Evolutionary conservation across 768 basidiomycete species (phyloP).

Genomic region (Termitomyces sp.): DNA sequence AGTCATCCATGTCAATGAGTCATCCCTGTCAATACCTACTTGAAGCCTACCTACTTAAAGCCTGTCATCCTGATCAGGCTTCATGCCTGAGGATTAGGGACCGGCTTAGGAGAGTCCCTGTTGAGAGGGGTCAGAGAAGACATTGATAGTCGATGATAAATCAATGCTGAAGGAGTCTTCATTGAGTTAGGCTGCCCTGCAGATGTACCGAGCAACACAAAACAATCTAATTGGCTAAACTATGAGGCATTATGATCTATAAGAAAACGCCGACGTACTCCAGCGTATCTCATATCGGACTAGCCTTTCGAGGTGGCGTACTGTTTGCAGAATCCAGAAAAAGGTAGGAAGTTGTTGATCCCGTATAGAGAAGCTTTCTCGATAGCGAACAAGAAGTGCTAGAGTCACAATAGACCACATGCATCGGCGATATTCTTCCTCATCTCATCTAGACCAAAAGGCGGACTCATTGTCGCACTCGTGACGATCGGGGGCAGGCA

Average conservation of each 20-base stretch:
- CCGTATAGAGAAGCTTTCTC: background rate
- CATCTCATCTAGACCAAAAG: slow-evolving; percentile 55
- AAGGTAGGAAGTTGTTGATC: background rate
- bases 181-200: background rate
- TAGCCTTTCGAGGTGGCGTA: background rate
- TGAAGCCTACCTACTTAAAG: background rate
- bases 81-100: background rate
- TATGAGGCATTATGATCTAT: background rate
- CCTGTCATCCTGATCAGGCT: background rate
- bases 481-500: slow-evolving; percentile 69
- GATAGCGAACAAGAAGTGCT: background rate
- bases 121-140: background rate
- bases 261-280: background rate
- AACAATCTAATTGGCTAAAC: background rate
- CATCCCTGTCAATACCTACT: background rate
- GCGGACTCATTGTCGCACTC: slow-evolving; percentile 41
- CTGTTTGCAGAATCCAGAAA: background rate
- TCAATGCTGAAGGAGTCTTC: background rate
- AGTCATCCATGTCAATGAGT: background rate
- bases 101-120: background rate
- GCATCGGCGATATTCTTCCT: slow-evolving; percentile 58
- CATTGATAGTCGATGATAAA: background rate
- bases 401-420: slow-evolving; percentile 38
- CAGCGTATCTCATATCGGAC: background rate
- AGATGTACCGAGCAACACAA: background rate